Evolutionary conservation across 75 land plant species (phyloP).

Genomic region (Chamaecyparis obtusa): DNA sequence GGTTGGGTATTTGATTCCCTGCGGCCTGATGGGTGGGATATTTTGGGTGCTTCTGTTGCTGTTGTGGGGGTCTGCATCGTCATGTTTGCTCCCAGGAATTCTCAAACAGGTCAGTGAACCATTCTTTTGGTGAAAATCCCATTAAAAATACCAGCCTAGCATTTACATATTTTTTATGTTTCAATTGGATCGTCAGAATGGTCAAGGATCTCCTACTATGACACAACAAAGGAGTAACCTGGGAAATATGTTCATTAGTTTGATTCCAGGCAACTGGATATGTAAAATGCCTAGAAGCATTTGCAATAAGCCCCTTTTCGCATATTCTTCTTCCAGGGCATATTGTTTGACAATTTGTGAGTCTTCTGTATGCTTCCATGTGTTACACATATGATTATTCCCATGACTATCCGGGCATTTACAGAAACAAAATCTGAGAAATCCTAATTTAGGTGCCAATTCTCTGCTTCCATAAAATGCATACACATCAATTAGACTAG

Average conservation of each 20-base stretch:
- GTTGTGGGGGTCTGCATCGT: constrained; percentile 32
- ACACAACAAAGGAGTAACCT: background rate
- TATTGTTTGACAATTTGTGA: background rate
- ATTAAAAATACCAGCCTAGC: too few relatives aligned
- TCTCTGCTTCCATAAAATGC: background rate
- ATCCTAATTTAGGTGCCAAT: background rate
- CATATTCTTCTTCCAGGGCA: background rate
- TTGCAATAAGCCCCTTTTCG: background rate
- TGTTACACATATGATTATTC: background rate
- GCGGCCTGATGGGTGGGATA: constrained; percentile 42
- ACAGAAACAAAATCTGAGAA: background rate
- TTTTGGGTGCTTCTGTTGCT: constrained; percentile 35
- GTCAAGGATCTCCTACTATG: background rate
- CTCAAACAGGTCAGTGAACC: background rate
- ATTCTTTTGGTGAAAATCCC: background rate
- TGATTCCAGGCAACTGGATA: background rate
- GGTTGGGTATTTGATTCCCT: constrained; percentile 43
- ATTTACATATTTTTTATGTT: too few relatives aligned
- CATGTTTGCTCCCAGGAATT: constrained; percentile 38
- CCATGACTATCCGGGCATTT: background rate
- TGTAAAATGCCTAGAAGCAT: too few relatives aligned
- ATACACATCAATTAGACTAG: background rate
- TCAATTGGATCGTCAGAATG: background rate
- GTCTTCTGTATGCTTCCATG: background rate
- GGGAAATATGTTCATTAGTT: background rate